Base-by-base conservation (phyloP, 306 rosid species). In the Senna siamea region DNA sequence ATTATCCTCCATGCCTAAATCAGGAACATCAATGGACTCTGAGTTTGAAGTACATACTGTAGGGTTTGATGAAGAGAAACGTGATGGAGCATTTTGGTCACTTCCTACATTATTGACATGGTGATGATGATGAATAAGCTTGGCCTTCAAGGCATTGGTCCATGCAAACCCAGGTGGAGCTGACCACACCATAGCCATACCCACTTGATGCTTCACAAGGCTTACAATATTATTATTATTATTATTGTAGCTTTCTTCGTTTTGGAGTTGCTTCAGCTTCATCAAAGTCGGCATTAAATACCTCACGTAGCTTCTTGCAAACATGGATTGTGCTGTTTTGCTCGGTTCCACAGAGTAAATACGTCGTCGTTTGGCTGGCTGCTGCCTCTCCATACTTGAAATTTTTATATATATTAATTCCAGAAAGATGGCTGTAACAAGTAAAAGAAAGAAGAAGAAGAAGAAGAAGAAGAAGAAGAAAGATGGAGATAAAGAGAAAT, bases 181-280 rank as follows among this genome's bases (percentile, higher is more conserved):
- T 28, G 95, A 89, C 8, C 76, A 55, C 26, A 76, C 97, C 91
- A 91, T 74, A 66, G 95, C 97, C 97, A 79, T 87, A 64, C 81
- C 88, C 76, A 86, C 95, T 76, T 89, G 87, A 74, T 78, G 73
- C 79, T 77, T 87, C 17, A 89, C 85, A 46, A 63, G 56, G 55
- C 75, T 64, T 0, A 72, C 7, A 38, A 83, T 76, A 48, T 40
- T 48, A 12, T 51, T 7, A 23, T 26, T 52, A 40, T n/a, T 48
- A 20, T 63, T 37, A 8, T 51, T 32, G 30, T 1, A 26, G 3
- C 3, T 26, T 26, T 26, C 30, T 26, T 26, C 30, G 2, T 26
- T 26, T 26, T 26, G 30, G 30, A 1, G 30, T 26, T 26, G 30
- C 30, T 74, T 80, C 22, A 86, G 81, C 81, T 75, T 84, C 70